Conservation (phyloP, 768 basidiomycete genomes). For the Boletus sp. region DNA sequence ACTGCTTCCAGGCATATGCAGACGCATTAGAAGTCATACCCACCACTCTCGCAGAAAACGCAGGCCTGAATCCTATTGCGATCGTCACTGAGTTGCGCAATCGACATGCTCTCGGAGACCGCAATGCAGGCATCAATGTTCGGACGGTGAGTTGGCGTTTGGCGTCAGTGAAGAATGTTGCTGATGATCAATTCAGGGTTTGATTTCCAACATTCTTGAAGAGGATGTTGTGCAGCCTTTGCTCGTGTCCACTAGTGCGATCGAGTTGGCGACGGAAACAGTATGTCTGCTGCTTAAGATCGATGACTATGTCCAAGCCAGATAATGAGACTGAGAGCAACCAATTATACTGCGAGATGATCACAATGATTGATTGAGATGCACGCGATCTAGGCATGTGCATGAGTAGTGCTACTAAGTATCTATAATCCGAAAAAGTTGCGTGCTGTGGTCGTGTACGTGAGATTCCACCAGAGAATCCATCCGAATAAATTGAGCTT, state of each 20-base stretch:
- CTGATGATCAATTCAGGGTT: conserved; percentile 53
- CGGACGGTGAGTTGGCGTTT: conserved; percentile 65
- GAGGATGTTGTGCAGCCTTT: conserved; percentile 97
- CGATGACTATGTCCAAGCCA: conserved; percentile 86
- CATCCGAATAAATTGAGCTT: no score
- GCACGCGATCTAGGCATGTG: neutral
- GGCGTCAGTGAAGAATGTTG: neutral
- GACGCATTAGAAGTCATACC: conserved; percentile 98
- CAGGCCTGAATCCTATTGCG: conserved; percentile 94
- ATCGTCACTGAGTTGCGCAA: conserved; percentile 98
- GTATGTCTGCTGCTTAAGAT: conserved; percentile 96
- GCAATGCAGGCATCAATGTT: conserved; percentile 96
- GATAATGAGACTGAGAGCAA: conserved; percentile 38
- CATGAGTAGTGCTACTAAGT: neutral
- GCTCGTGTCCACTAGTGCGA: conserved; percentile 90
- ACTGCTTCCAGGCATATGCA: conserved; percentile 98
- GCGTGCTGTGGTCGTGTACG: no score
- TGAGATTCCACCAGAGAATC: no score
- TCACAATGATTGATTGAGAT: neutral
- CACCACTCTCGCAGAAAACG: conserved; percentile 96
- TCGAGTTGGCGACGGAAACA: conserved; percentile 95
- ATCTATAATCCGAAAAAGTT: no score
- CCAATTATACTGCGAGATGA: neutral
- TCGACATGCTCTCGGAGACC: conserved; percentile 92
- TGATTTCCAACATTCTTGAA: conserved; percentile 96